phyloP scores from a whole-genome alignment of 225 moss, liverwort and hornwort genomes.

The Physcomitrium patens region DNA sequence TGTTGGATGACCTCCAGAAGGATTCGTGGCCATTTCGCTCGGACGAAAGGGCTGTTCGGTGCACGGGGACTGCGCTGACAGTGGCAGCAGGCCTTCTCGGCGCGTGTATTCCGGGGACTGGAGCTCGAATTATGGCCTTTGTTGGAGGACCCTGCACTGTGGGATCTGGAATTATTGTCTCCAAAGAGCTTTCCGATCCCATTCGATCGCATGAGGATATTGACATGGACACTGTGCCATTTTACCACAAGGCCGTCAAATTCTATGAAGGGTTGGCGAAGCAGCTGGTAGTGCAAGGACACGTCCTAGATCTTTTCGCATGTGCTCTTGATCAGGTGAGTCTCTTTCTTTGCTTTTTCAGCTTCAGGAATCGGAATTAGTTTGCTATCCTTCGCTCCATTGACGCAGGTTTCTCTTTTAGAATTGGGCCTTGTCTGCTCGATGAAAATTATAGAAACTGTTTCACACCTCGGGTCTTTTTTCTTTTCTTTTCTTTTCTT shows the following conservation, averaged over 20 bases:
- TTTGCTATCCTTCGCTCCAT: conserved; percentile 1
- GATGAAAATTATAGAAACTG: background rate
- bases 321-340: conserved; percentile 96
- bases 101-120: conserved; percentile 95
- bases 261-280: conserved; percentile 90
- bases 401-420: conserved; percentile 1
- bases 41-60: conserved; percentile 84
- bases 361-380: conserved; percentile 9
- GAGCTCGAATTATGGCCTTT: conserved; percentile 94
- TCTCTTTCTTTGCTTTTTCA: conserved; percentile 17
- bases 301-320: conserved; percentile 96
- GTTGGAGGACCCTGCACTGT: conserved; percentile 97
- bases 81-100: conserved; percentile 92
- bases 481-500: too few relatives aligned
- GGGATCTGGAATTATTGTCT: conserved; percentile 91
- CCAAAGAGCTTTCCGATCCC: conserved; percentile 86
- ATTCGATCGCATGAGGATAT: conserved; percentile 96
- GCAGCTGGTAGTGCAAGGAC: conserved; percentile 95
- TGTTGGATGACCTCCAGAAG: conserved; percentile 93
- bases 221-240: conserved; percentile 88
- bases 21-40: conserved; percentile 90
- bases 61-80: conserved; percentile 89
- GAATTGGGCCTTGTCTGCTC: background rate
- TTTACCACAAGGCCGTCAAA: conserved; percentile 90
- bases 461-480: too few relatives aligned